phyloP scores from a whole-genome alignment of 2,329 filamentous ascomycete genomes.

The Fusarium torreyae region DNA sequence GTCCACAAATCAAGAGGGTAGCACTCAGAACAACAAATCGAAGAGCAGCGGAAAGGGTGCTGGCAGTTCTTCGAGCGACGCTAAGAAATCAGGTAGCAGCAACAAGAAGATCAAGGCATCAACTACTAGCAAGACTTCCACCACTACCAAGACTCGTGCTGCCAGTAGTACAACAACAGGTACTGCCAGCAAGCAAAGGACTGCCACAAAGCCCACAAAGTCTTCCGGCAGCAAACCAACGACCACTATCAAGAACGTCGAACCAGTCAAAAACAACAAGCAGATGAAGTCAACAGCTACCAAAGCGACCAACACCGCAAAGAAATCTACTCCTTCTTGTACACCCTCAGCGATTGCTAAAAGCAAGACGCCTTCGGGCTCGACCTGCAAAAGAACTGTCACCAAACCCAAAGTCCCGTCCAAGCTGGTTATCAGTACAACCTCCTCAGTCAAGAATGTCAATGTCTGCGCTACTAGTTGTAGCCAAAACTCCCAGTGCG shows the following conservation, averaged over 20 bases:
- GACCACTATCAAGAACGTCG: too few relatives aligned
- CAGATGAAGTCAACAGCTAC: not conserved
- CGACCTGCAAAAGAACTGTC: constrained; percentile 8
- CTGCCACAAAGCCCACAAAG: not conserved
- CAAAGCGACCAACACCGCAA: not conserved
- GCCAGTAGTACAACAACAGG: not conserved
- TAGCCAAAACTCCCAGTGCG: constrained; percentile 7
- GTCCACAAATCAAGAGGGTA: not conserved
- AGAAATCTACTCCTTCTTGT: not conserved
- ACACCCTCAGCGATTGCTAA: not conserved
- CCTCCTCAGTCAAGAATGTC: not conserved
- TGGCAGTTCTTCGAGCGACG: too few relatives aligned
- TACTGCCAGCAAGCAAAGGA: not conserved
- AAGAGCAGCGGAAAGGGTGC: not conserved
- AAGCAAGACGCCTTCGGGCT: not conserved
- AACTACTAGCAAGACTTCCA: not conserved
- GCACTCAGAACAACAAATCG: not conserved
- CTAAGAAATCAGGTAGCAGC: too few relatives aligned
- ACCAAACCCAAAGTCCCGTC: not conserved
- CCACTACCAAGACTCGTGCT: not conserved
- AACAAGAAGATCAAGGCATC: not conserved
- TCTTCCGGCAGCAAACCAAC: too few relatives aligned
- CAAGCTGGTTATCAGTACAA: not conserved
- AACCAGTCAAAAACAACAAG: not conserved
- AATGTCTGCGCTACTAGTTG: not conserved